A percentile compares a stretch with the other conserved stretches of the same genome.
Conservation (phyloP, 139 green algal species). For the Volvox reticuliferus region DNA sequence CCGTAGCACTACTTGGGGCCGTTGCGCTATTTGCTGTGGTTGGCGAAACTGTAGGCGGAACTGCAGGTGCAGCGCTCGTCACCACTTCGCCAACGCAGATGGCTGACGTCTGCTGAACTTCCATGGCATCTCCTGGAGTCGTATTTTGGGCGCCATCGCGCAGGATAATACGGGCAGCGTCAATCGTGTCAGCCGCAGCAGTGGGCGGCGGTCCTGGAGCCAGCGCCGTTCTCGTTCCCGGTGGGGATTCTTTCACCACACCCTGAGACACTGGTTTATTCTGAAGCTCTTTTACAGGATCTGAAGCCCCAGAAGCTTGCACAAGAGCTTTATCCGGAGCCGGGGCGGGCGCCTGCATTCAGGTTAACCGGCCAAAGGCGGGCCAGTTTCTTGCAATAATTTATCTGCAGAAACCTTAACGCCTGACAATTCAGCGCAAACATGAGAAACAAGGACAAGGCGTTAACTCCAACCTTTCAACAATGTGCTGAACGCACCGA, state of each 20-base stretch:
- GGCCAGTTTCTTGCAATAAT: neutral
- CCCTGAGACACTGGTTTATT: neutral
- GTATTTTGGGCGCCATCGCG: neutral
- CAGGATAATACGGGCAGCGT: neutral
- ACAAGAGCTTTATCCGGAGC: neutral
- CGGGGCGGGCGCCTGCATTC: slow-evolving; percentile 7
- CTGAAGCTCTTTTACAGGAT: neutral
- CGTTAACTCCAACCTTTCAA: neutral
- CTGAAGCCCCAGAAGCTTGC: neutral
- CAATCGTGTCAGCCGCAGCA: neutral
- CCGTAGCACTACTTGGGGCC: too few relatives aligned
- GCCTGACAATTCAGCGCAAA: neutral
- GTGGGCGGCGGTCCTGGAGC: neutral
- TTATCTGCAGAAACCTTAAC: neutral
- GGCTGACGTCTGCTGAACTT: neutral
- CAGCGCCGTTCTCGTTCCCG: neutral
- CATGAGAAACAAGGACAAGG: neutral
- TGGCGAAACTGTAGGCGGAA: too few relatives aligned
- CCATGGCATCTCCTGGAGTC: neutral
- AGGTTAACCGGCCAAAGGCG: neutral
- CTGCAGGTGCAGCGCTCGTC: too few relatives aligned
- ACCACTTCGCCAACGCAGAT: neutral
- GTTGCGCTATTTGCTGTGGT: too few relatives aligned
- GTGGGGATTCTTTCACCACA: neutral
- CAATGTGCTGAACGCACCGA: neutral